Conservation (phyloP, 1,284 basidiomycete species). For the Veloporphyrellus conicus region DNA sequence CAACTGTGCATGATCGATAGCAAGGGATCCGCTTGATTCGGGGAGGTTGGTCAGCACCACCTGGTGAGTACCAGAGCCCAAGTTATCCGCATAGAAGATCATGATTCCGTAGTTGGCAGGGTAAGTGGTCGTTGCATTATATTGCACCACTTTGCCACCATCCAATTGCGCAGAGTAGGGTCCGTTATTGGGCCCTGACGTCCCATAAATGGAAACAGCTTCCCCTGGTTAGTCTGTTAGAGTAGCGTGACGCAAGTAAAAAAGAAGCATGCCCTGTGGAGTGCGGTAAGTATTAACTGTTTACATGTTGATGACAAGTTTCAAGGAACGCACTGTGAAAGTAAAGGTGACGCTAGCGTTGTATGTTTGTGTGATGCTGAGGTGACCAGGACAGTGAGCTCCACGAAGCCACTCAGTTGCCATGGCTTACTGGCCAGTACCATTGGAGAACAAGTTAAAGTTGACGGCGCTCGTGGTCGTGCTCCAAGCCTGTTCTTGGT, state of each 20-base stretch:
- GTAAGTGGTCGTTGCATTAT: conserved; percentile 26
- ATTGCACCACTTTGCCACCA: conserved; percentile 10
- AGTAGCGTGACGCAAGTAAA: neutral
- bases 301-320: neutral
- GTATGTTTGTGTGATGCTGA: conserved; percentile 27
- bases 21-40: conserved; percentile 5
- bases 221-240: conserved; percentile 23
- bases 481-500: conserved; percentile 26
- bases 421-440: conserved; percentile 34
- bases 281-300: too few relatives aligned
- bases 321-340: conserved; percentile 27
- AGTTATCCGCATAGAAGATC: conserved; percentile 33
- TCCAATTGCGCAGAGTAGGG: conserved; percentile 29
- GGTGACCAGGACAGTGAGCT: neutral
- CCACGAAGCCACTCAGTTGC: neutral
- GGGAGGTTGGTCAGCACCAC: conserved; percentile 30
- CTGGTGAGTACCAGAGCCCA: conserved; percentile 30
- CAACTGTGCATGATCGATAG: conserved; percentile 27
- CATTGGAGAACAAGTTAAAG: conserved; percentile 25
- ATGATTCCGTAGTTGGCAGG: conserved; percentile 25
- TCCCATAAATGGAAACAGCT: conserved; percentile 26
- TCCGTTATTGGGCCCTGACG: conserved; percentile 29
- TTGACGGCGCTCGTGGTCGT: conserved; percentile 11
- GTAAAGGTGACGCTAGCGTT: conserved; percentile 28
- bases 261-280: conserved; percentile 22